Evolutionary conservation across 345 rosid species (phyloP).

Genomic region (Angophora floribunda): DNA sequence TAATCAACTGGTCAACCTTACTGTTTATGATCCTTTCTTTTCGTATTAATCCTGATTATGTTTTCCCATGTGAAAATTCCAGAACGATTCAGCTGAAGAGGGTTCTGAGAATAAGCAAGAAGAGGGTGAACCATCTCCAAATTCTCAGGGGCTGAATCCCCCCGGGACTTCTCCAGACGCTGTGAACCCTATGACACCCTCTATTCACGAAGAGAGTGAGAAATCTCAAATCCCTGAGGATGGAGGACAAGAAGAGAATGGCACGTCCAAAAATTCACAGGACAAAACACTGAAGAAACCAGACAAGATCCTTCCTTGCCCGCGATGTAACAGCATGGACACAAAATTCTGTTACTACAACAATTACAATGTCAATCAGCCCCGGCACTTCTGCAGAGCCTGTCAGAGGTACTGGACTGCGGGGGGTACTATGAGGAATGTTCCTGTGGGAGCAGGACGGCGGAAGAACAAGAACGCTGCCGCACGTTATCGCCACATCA

Average conservation of each 20-base stretch:
- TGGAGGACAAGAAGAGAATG: constrained; percentile 19
- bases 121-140: background rate
- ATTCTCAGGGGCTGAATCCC: constrained; percentile 4
- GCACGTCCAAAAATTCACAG: constrained; percentile 5
- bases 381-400: constrained; percentile 89
- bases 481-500: constrained; percentile 50
- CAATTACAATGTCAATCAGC: constrained; percentile 88
- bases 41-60: background rate
- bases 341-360: constrained; percentile 92
- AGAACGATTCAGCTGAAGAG: constrained; percentile 19
- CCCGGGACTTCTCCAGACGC: constrained; percentile 4
- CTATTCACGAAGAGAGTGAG: constrained; percentile 35
- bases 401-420: constrained; percentile 98
- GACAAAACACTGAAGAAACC: constrained; percentile 62
- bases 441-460: constrained; percentile 86
- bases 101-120: constrained; percentile 1
- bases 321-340: constrained; percentile 84
- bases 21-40: background rate
- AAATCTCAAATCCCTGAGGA: constrained; percentile 24
- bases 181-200: constrained; percentile 29
- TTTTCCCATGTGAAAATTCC: constrained; percentile 2
- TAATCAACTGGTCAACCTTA: background rate
- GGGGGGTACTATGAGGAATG: constrained; percentile 91
- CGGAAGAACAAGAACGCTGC: constrained; percentile 78
- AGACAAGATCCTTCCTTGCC: constrained; percentile 82